Evolutionary conservation across 2,329 filamentous ascomycete genomes (phyloP).

Genomic region (Ophiocordyceps sinensis): DNA sequence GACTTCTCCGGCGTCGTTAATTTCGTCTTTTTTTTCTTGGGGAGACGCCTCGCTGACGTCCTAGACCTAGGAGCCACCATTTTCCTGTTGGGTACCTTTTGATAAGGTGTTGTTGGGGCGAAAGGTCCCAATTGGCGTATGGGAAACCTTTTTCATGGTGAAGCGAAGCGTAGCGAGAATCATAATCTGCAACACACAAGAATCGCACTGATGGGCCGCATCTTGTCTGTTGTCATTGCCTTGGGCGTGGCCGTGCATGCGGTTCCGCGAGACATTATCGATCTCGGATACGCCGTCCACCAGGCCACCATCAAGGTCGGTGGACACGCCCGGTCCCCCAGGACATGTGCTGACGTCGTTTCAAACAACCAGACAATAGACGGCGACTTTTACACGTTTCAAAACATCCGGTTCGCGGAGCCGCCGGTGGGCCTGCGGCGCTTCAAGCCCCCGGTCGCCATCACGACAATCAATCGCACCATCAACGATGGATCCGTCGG

Average conservation of each 20-base stretch:
- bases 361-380: slow-evolving; percentile 6
- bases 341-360: too few relatives aligned
- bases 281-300: slow-evolving; percentile 5
- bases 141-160: too few relatives aligned
- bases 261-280: slow-evolving; percentile 1
- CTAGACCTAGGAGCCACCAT: too few relatives aligned
- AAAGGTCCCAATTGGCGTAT: too few relatives aligned
- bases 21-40: too few relatives aligned
- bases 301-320: slow-evolving; percentile 2
- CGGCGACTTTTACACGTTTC: slow-evolving; percentile 18
- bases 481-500: slow-evolving; percentile 12
- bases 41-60: too few relatives aligned
- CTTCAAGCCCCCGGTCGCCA: slow-evolving; percentile 14
- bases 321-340: background rate
- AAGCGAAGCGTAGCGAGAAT: too few relatives aligned
- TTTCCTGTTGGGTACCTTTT: too few relatives aligned
- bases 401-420: slow-evolving; percentile 20
- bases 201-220: background rate
- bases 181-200: too few relatives aligned
- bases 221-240: background rate
- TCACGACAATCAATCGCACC: slow-evolving; percentile 11
- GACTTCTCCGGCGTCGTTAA: too few relatives aligned
- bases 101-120: too few relatives aligned
- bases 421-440: slow-evolving; percentile 17
- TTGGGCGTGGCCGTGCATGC: background rate